A percentile compares a stretch with the other conserved stretches of the same genome.
Conservation (phyloP, 2,329 filamentous ascomycete species). For the Pseudogymnoascus verrucosus region DNA sequence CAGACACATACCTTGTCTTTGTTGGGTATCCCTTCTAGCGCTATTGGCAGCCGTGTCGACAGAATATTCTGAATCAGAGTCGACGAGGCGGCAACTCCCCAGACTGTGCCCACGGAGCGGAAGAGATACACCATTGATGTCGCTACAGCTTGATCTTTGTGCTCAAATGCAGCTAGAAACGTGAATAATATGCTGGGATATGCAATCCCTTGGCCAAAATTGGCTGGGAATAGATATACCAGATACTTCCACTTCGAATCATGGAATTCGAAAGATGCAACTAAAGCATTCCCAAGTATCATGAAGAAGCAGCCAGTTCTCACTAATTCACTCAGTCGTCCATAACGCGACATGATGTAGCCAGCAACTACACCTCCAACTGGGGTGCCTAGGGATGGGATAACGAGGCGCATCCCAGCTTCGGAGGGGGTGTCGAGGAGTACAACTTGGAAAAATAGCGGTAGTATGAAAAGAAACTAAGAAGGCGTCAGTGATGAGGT, state of each 20-base stretch:
- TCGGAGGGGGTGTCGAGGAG: conserved; percentile 54
- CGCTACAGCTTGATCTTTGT: conserved; percentile 56
- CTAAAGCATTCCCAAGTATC: conserved; percentile 44
- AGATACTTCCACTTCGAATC: conserved; percentile 48
- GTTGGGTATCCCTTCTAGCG: conserved; percentile 46
- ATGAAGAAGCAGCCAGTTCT: conserved; percentile 44
- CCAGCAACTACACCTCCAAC: conserved; percentile 49
- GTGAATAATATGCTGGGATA: conserved; percentile 54
- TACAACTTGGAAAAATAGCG: conserved; percentile 63
- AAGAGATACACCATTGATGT: conserved; percentile 57
- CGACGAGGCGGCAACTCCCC: conserved; percentile 55
- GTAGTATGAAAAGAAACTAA: conserved; percentile 59
- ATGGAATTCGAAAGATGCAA: conserved; percentile 40
- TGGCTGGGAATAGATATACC: conserved; percentile 49
- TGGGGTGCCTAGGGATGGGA: conserved; percentile 53
- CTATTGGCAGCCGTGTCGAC: conserved; percentile 43
- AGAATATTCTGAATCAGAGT: conserved; percentile 56
- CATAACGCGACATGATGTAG: conserved; percentile 49
- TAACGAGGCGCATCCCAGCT: conserved; percentile 56
- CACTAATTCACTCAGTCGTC: conserved; percentile 43
- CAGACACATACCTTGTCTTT: conserved; percentile 55
- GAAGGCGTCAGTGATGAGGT: conserved; percentile 6
- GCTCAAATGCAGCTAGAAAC: conserved; percentile 53
- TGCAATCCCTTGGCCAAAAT: conserved; percentile 51
- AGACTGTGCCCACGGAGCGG: conserved; percentile 54